Percentiles rank a stretch among this genome's conserved stretches.
phyloP scores from a whole-genome alignment of 2,329 filamentous ascomycete species.

The Pleomassaria siparia region DNA sequence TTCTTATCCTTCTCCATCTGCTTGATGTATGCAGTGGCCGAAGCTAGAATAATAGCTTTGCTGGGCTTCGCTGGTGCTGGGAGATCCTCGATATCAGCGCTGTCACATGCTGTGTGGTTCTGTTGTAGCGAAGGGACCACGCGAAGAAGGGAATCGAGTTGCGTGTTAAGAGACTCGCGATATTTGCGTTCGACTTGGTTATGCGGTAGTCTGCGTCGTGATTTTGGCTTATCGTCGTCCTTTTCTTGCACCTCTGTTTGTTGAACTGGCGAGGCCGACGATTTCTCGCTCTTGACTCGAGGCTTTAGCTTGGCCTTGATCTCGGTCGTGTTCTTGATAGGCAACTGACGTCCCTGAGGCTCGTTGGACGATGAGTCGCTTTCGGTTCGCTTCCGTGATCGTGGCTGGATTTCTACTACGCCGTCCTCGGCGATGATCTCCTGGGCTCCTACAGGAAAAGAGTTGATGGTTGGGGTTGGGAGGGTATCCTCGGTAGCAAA shows the following conservation, averaged over 20 bases:
- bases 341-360: slow-evolving; percentile 34
- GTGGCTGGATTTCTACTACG: slow-evolving; percentile 40
- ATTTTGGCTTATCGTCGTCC: slow-evolving; percentile 32
- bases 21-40: slow-evolving; percentile 50
- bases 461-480: slow-evolving; percentile 30
- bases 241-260: slow-evolving; percentile 23
- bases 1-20: slow-evolving; percentile 48
- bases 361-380: slow-evolving; percentile 33
- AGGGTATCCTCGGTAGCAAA: slow-evolving; percentile 40
- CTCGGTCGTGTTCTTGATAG: slow-evolving; percentile 20
- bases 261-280: slow-evolving; percentile 30
- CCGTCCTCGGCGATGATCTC: slow-evolving; percentile 39
- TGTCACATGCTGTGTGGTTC: slow-evolving; percentile 35
- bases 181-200: slow-evolving; percentile 52
- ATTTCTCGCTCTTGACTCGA: slow-evolving; percentile 36
- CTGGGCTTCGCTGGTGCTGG: slow-evolving; percentile 45
- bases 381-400: slow-evolving; percentile 40
- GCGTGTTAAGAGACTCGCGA: slow-evolving; percentile 50
- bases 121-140: slow-evolving; percentile 46
- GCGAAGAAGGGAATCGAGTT: slow-evolving; percentile 46
- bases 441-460: slow-evolving; percentile 30
- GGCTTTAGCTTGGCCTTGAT: slow-evolving; percentile 9
- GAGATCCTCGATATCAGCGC: slow-evolving; percentile 47
- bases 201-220: slow-evolving; percentile 43
- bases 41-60: slow-evolving; percentile 51